Evolutionary conservation across 768 basidiomycete genomes (phyloP).

Genomic region (Psilocybe cubensis): DNA sequence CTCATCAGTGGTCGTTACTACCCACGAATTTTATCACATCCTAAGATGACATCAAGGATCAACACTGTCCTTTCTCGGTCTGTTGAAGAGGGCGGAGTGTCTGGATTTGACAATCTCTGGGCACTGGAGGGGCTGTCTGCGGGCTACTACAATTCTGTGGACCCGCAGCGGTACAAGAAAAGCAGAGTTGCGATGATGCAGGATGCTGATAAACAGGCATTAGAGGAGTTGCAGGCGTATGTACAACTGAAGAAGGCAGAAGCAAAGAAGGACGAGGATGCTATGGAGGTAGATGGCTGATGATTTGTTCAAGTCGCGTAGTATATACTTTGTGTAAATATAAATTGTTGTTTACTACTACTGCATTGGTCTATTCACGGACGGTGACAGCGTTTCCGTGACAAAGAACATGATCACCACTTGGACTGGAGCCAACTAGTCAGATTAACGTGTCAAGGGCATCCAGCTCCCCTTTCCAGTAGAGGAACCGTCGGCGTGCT

Average conservation of each 20-base stretch:
- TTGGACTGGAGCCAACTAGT: conserved; percentile 25
- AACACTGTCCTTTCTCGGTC: conserved; percentile 38
- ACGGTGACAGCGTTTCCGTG: conserved; percentile 19
- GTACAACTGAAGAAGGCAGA: conserved; percentile 33
- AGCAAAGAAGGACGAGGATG: conserved; percentile 27
- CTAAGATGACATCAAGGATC: conserved; percentile 50
- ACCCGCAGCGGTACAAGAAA: conserved; percentile 62
- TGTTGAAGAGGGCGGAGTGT: conserved; percentile 37
- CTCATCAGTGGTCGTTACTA: conserved; percentile 84
- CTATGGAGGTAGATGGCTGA: conserved; percentile 24
- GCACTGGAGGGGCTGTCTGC: conserved; percentile 72
- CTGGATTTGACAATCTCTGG: conserved; percentile 59
- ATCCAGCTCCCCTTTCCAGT: conserved; percentile 19
- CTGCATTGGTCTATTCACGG: background rate
- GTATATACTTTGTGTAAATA: background rate
- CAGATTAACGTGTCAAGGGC: conserved; percentile 19
- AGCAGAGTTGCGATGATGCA: conserved; percentile 59
- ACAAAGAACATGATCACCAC: conserved; percentile 19
- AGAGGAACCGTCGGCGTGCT: conserved; percentile 54
- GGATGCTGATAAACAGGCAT: conserved; percentile 59
- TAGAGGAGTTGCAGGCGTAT: conserved; percentile 43
- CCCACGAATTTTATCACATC: conserved; percentile 69
- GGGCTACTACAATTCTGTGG: conserved; percentile 71
- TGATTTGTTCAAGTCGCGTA: background rate
- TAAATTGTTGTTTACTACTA: background rate